Evolutionary conservation across 2,329 filamentous ascomycete species (phyloP).

Genomic region (Pseudogymnoascus sp.): DNA sequence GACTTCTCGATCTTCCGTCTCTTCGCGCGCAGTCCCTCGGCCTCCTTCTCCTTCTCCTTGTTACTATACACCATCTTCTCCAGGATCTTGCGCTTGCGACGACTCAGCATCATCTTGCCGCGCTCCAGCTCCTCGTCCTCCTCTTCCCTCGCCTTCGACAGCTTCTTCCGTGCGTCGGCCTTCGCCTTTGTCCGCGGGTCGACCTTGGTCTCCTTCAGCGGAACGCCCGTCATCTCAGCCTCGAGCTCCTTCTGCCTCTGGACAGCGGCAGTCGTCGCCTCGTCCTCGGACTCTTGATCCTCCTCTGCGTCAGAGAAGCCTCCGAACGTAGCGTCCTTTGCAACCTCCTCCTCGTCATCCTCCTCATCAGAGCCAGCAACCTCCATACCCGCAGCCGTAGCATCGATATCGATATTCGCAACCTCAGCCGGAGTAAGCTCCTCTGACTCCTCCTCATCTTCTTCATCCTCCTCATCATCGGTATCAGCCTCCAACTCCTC

Average conservation of each 20-base stretch:
- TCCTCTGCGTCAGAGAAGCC: constrained; percentile 32
- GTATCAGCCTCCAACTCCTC: constrained; percentile 68
- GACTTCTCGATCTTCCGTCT: constrained; percentile 75
- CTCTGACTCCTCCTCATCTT: constrained; percentile 33
- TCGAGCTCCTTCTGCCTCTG: constrained; percentile 86
- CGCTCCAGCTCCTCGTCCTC: constrained; percentile 85
- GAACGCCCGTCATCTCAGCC: constrained; percentile 73
- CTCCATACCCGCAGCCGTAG: constrained; percentile 27
- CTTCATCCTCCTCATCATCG: constrained; percentile 36
- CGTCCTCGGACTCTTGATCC: constrained; percentile 47
- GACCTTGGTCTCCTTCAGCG: constrained; percentile 42
- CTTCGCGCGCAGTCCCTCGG: constrained; percentile 80
- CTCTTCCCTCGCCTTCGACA: constrained; percentile 61
- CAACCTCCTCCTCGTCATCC: constrained; percentile 26
- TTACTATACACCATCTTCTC: constrained; percentile 98
- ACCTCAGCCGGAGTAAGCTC: constrained; percentile 29
- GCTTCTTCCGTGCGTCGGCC: constrained; percentile 61
- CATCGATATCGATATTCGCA: constrained; percentile 29
- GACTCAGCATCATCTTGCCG: constrained; percentile 95
- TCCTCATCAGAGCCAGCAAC: constrained; percentile 28
- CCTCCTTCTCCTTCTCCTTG: constrained; percentile 84
- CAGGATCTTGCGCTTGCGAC: constrained; percentile 94
- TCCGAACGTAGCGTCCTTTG: constrained; percentile 21
- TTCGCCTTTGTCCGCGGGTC: constrained; percentile 54
- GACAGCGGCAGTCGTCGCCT: constrained; percentile 51